These are phyloP conservation scores for Trichocomaceae sp. DNA, from an alignment of 2,329 filamentous ascomycete species.

Conservation along the genomic window DNA sequence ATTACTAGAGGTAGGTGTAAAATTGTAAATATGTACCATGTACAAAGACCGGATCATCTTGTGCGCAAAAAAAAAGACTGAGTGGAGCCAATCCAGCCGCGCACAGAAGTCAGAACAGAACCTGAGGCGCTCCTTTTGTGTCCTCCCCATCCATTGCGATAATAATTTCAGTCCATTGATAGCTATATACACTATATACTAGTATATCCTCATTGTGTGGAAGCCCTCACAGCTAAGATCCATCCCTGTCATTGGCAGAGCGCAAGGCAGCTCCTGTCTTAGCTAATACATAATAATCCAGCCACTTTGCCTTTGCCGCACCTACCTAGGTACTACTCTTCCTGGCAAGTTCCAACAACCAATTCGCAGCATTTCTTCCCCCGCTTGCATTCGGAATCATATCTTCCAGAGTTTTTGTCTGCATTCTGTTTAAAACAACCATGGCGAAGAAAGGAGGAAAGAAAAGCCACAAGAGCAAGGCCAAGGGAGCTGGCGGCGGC, in stretches of 20 bases:
- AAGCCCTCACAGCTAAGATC: background rate
- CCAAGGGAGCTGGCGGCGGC: slow-evolving; percentile 6
- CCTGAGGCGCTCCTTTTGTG: too few relatives aligned
- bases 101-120: background rate
- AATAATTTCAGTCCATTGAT: too few relatives aligned
- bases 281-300: slow-evolving; percentile 9
- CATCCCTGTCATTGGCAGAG: slow-evolving; percentile 13
- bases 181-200: too few relatives aligned
- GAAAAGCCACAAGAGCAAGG: slow-evolving; percentile 9
- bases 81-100: background rate
- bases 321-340: too few relatives aligned
- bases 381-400: background rate
- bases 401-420: background rate
- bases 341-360: background rate
- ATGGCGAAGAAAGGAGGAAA: slow-evolving; percentile 15
- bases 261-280: slow-evolving; percentile 8
- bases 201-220: background rate
- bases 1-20: too few relatives aligned
- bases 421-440: background rate
- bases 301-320: slow-evolving; percentile 8
- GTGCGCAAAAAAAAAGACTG: too few relatives aligned
- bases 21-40: too few relatives aligned
- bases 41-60: too few relatives aligned
- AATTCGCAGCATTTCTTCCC: background rate
- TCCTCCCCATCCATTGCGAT: too few relatives aligned